Conservation (phyloP, 495 filamentous ascomycete genomes). For the Penicillium manginii region DNA sequence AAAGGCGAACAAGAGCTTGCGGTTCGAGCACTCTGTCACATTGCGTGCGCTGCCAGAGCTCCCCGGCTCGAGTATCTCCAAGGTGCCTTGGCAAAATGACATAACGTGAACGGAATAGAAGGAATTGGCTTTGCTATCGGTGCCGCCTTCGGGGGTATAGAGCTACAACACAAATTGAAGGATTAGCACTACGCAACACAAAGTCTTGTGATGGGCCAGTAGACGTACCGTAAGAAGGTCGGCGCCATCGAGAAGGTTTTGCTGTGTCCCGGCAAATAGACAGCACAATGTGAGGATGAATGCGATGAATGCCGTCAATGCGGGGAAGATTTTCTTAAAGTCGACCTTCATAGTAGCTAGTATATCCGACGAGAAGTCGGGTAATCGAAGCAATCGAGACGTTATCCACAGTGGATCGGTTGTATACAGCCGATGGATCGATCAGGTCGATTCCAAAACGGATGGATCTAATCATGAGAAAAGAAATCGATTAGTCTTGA, state of each 20-base stretch:
- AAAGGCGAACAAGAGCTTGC: slow-evolving; percentile 57
- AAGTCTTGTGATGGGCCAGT: neutral
- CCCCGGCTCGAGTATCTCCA: slow-evolving; percentile 33
- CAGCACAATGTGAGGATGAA: slow-evolving; percentile 71
- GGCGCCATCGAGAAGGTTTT: slow-evolving; percentile 62
- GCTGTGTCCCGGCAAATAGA: slow-evolving; percentile 69
- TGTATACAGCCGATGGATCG: neutral
- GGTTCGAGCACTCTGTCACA: slow-evolving; percentile 64
- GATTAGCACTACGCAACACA: slow-evolving; percentile 21
- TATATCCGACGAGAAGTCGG: neutral
- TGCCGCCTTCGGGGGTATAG: slow-evolving; percentile 47
- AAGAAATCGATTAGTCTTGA: neutral
- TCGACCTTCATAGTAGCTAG: slow-evolving; percentile 7
- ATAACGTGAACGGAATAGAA: slow-evolving; percentile 78
- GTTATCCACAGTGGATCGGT: neutral
- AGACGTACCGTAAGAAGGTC: slow-evolving; percentile 64
- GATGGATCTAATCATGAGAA: neutral
- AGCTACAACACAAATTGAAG: slow-evolving; percentile 32
- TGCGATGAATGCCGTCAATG: slow-evolving; percentile 51
- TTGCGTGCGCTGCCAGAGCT: slow-evolving; percentile 49
- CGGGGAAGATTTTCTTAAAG: slow-evolving; percentile 27
- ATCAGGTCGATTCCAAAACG: neutral
- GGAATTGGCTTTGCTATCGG: slow-evolving; percentile 62
- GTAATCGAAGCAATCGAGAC: neutral
- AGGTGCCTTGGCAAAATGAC: slow-evolving; percentile 70